Conservation (phyloP, 371 early-diverging fungal genomes). For the Mucor irregularis region DNA sequence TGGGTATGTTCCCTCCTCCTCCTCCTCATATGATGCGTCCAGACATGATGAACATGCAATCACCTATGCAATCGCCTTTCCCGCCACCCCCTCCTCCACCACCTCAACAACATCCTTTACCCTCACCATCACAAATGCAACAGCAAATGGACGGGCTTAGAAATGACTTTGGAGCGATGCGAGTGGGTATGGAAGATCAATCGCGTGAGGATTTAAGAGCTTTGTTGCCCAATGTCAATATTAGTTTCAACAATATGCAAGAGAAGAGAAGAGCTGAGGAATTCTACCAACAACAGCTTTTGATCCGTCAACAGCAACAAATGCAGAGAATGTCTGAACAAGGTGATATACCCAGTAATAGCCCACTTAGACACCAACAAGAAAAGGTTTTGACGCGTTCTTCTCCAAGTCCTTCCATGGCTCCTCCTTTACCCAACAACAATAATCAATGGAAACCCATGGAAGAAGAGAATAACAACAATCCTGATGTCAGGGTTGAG, state of each 20-base stretch:
- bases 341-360: background rate
- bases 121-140: conserved; percentile 3
- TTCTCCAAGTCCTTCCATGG: too few relatives aligned
- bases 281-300: conserved; percentile 14
- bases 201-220: conserved; percentile 62
- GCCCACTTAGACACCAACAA: background rate
- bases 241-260: conserved; percentile 54
- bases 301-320: conserved; percentile 11
- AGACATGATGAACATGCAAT: conserved; percentile 17
- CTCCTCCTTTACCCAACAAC: too few relatives aligned
- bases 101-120: background rate
- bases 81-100: background rate
- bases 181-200: conserved; percentile 9
- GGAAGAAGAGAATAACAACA: conserved; percentile 14
- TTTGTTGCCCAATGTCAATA: conserved; percentile 70
- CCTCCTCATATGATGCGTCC: conserved; percentile 32
- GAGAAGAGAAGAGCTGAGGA: conserved; percentile 15
- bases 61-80: conserved; percentile 5
- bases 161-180: conserved; percentile 19
- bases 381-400: background rate
- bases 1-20: conserved; percentile 33
- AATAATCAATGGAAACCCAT: background rate
- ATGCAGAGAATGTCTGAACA: conserved; percentile 2
- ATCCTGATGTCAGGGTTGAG: conserved; percentile 40
- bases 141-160: conserved; percentile 14